A percentile compares a stretch with the other conserved stretches of the same genome.
phyloP scores from a whole-genome alignment of 805 yeast genomes.

The Lipomyces starkeyi region DNA sequence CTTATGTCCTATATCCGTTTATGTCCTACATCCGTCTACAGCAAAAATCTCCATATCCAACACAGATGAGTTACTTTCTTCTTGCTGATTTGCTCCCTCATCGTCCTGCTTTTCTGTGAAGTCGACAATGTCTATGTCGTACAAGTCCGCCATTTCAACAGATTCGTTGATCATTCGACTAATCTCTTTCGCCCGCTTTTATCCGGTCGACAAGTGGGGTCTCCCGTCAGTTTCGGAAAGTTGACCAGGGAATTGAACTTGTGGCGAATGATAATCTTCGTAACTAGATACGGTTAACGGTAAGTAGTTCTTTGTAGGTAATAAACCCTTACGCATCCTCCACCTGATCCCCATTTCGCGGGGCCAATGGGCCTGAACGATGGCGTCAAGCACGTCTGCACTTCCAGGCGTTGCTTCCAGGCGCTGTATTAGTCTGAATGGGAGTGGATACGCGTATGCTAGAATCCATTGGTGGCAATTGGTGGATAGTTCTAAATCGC shows the following conservation, averaged over 20 bases:
- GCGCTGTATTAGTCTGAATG: neutral
- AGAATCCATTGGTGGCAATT: neutral
- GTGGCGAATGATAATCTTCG: neutral
- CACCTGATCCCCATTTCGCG: neutral
- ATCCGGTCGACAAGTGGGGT: neutral
- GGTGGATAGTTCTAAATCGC: conserved; percentile 2
- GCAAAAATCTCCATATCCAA: no score
- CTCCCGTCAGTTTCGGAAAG: neutral
- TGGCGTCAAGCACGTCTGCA: neutral
- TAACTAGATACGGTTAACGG: neutral
- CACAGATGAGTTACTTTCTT: neutral
- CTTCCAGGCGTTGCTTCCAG: neutral
- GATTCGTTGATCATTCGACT: neutral
- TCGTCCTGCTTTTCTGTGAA: neutral
- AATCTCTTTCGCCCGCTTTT: neutral
- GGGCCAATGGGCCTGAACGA: neutral
- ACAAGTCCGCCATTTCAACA: neutral
- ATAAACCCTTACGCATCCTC: neutral
- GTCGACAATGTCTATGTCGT: neutral
- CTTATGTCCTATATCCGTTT: no score
- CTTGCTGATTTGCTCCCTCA: neutral
- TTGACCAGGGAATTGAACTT: neutral
- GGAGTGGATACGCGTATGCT: neutral
- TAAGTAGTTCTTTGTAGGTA: no score
- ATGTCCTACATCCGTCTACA: no score